Base-by-base conservation (phyloP, 2,329 filamentous ascomycete species). In the Colletotrichum spaethianum region DNA sequence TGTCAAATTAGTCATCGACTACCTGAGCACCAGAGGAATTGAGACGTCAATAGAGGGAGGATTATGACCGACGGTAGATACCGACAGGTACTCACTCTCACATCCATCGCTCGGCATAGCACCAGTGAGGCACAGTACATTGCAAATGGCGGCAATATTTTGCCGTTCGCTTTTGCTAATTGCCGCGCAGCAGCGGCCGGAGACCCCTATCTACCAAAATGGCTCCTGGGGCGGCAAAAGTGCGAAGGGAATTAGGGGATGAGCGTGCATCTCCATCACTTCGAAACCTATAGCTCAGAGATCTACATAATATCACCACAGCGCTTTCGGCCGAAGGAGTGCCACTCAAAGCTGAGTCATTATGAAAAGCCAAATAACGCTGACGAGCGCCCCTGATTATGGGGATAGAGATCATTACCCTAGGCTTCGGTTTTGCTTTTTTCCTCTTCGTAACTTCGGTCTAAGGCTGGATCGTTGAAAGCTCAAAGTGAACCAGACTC, bases 261-360 rank as follows among this genome's bases (percentile, higher is more conserved):
- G 38, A 53, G 36, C 31, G 50, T 31, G 42, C 59, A 69, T 36
- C 52, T 36, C 59, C 63, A 63, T 63, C 59, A 63, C 69, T 63
- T 59, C 44, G 57, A 68, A 72, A 52, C 50, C 57, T 28, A 36
- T 33, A 36, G 56, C 52, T 40, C 31, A n/a, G 44, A 38, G n/a
- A n/a, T 57, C 36, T 14, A n/a, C 46, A 16, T 11, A 14, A 11
- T 26, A 16, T 46, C 0, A 50, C 42, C 48, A 20, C 55, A 55
- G 55, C 56, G 38, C 42, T 56, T 40, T 59, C 69, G 40, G 59
- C 65, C 64, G 52, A 63, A 50, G n/a, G 48, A 9, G 44, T 63
- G 42, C 59, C 36, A 42, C 52, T 14, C 23, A 57, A 5, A 63
- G n/a, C 4, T 61, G 8, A 48, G 28, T 31, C 42, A 42, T 12